Base-by-base conservation (phyloP, 108 stramenopile genomes). In the Hondaea fermentalgiana region DNA sequence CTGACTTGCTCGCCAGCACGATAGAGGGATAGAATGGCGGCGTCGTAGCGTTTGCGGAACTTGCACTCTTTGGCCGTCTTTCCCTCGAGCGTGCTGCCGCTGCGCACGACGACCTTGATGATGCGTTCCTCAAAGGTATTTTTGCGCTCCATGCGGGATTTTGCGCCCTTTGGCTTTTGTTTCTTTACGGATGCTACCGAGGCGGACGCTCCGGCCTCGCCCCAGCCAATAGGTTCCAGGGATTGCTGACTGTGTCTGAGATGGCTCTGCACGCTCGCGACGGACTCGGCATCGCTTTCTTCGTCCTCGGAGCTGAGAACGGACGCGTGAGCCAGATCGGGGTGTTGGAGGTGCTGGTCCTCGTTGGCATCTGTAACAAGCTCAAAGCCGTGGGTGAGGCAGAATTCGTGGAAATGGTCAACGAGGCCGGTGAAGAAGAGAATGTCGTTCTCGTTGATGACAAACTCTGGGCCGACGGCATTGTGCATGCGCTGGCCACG, bases 381-480 rank as follows among this genome's bases (percentile, higher is more conserved):
- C 89, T 97, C 96, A 88, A 97, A 90, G 6, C 95, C 96, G 88
- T 97, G 93, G 55, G 93, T 93, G 72, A 94, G 95, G 89, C 96
- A 96, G 90, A 97, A 96, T 17, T 91, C 88, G 8, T 93, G 95
- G 90, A 97, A 96, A 12, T 87, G 92, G 60, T 97, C 95, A 4
- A 96, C 93, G 87, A 95, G 88, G 35, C 96, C 96, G 59, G 96
- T 96, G 93, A 97, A 97, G 91, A 95, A 96, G 12, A 97, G 89
- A 87, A 94, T 91, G 91, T 97, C 96, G 64, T 94, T 95, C 3
- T 92, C 96, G 89, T 95, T 94, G 57, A 97, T 87, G 21, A 96
- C 95, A 90, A 97, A 96, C 10, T 97, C 95, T 72, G 94, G 94
- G 25, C 96, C 95, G 14, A 97, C 96, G 45, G 96, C 96, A 47